Percentiles rank a stretch among this genome's conserved stretches.
phyloP scores from a whole-genome alignment of 495 filamentous ascomycete species.

The Xylaria curta region DNA sequence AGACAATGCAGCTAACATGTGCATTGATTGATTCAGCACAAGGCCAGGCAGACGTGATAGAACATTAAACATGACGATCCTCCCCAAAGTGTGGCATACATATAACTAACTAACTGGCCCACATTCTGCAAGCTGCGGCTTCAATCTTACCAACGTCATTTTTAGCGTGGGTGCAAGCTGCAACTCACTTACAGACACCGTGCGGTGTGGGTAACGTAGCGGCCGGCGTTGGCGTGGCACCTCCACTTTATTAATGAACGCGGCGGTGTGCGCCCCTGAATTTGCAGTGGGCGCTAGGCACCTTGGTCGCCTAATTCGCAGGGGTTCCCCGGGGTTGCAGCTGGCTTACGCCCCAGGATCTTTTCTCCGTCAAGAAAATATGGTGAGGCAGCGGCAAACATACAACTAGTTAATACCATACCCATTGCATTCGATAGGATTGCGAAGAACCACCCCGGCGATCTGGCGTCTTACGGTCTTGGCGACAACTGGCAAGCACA shows the following conservation, averaged over 20 bases:
- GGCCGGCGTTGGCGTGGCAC: background rate
- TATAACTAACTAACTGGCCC: no score
- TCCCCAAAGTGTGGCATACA: background rate
- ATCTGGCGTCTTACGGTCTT: background rate
- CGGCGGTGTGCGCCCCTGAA: slow-evolving; percentile 13
- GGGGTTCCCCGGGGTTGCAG: slow-evolving; percentile 20
- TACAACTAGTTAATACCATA: no score
- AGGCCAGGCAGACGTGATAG: background rate
- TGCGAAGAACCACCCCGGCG: background rate
- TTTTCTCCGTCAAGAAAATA: slow-evolving; percentile 1
- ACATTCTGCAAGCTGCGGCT: background rate
- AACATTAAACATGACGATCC: background rate
- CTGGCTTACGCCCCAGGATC: slow-evolving; percentile 4
- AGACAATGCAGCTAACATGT: background rate
- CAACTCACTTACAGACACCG: no score
- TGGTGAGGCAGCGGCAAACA: background rate
- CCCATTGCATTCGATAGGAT: background rate
- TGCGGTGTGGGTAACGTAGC: background rate
- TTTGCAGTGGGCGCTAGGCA: background rate
- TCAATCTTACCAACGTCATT: slow-evolving; percentile 15
- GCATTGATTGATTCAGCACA: background rate
- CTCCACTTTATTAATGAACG: background rate
- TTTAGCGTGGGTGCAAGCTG: background rate
- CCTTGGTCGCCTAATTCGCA: background rate
- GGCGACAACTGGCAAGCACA: background rate